phyloP scores from a whole-genome alignment of 2,329 filamentous ascomycete genomes.

The Paraphaeosphaeria sporulosa region DNA sequence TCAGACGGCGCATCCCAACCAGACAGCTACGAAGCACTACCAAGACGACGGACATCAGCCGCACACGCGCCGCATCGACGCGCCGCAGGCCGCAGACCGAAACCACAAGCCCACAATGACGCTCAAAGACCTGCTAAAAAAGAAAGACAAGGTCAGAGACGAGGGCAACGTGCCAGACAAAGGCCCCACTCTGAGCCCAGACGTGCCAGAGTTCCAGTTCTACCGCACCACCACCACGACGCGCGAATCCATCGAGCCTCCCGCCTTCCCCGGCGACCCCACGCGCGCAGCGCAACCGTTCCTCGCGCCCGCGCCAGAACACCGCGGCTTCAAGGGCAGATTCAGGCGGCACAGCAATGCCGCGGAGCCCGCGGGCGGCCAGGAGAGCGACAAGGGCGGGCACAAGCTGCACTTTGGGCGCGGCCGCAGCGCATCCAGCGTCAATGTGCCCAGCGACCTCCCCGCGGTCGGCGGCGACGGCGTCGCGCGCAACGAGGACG shows the following conservation, averaged over 20 bases:
- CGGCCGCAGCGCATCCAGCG: slow-evolving; percentile 65
- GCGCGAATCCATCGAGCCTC: slow-evolving; percentile 79
- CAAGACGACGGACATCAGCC: not conserved
- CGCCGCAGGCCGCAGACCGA: slow-evolving; percentile 19
- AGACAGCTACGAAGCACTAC: not conserved
- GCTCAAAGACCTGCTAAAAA: slow-evolving; percentile 68
- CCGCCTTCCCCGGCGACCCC: slow-evolving; percentile 59
- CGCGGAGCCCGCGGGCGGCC: slow-evolving; percentile 20
- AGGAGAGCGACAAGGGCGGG: slow-evolving; percentile 33
- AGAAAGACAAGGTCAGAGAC: slow-evolving; percentile 64
- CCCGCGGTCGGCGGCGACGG: slow-evolving; percentile 71
- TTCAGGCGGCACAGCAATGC: slow-evolving; percentile 47
- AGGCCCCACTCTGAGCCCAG: slow-evolving; percentile 36
- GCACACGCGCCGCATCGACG: slow-evolving; percentile 8
- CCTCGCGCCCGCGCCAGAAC: slow-evolving; percentile 34
- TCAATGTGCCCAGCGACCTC: slow-evolving; percentile 79
- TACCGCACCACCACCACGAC: slow-evolving; percentile 83
- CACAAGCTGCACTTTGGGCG: slow-evolving; percentile 67
- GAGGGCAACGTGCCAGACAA: slow-evolving; percentile 32
- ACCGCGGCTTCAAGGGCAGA: slow-evolving; percentile 35
- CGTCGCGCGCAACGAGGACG: slow-evolving; percentile 53
- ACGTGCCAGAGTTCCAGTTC: slow-evolving; percentile 74
- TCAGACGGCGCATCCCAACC: not conserved
- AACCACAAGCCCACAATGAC: slow-evolving; percentile 57
- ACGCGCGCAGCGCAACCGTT: slow-evolving; percentile 36